Evolutionary conservation across 1,284 basidiomycete species (phyloP), one percentile per base, ranked within the genome.

Genomic region (Melampsora larici-populina): DNA sequence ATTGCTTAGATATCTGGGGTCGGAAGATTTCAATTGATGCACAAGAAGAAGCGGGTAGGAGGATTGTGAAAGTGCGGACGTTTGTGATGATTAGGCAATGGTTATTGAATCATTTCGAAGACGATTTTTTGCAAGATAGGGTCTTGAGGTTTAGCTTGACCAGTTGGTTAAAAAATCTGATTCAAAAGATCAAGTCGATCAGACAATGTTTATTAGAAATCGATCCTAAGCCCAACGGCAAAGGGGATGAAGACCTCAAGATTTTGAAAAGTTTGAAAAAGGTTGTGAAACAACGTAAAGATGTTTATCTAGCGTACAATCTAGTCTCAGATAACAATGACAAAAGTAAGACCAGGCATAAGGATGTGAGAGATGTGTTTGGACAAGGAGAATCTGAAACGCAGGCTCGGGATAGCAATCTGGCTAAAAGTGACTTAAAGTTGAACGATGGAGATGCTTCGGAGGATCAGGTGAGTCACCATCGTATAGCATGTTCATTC

Each of bases 81-180:
- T 94, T 93, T 83, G 91, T 92, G 36, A 91, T 92, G 9, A 88
- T 94, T 71, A 87, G 91, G 66, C 92, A 92, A 82, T 94, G 93
- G 92, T 83, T 94, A 48, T 85, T 92, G 81, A 92, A 91, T 13
- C 93, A 94, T 83, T 94, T 94, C 84, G 87, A 87, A 73, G 89
- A 92, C 80, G 93, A 94, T 83, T 94, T 94, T 82, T 84, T 92
- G 78, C 89, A 90, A n/a, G 90, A 92, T 83, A 87, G 88, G 72
- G 90, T 91, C 80, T 84, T 94, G 81, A 87, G 92, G 80, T 81
- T 89, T 48, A 83, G 90, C 51, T 86, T 93, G 74, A 88, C 91
- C 18, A 86, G 87, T 72, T 93, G 92, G 92, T 82, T 94, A 74
- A 94, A 94, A 83, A 85, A 88, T n/a, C 83, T 92, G 78, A 86